Base-by-base conservation (phyloP, 228 moss, liverwort and hornwort genomes). In the Sphagnum magellanicum region DNA sequence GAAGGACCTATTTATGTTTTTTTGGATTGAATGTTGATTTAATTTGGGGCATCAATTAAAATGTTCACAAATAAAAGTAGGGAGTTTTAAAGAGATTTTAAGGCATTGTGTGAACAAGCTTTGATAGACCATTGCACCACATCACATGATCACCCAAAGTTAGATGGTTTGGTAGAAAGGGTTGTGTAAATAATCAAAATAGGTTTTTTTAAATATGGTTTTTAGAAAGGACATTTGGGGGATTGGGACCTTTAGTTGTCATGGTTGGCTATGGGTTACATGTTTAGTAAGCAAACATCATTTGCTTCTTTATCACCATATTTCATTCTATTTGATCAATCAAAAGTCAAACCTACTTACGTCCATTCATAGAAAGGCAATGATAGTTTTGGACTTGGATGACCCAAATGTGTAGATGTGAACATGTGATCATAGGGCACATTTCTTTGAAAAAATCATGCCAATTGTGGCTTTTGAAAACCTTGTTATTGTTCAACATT, bases 131-230 rank as follows among this genome's bases (percentile, higher is more conserved):
- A 73, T 50, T 4, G 55, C 5, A 65, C 47, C 6, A 73, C 55
- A 5, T 66, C 66, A 3, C 5, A 32, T 1, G 73, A 73, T 12
- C 66, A 66, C 10, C 73, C 53, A 10, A 11, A 73, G 48, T 57
- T 48, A 6, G 55, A 73, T 73, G 66, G 46, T 47, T 50, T 66
- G 6, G 65, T 55, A 9, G 53, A 58, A n/a, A 32, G 58, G 10
- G 57, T 73, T 47, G 73, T 66, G 4, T 16, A 72, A 52, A 72
- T 52, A 16, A 46, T 72, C 50, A 72, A 72, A 11, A 64, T 48
- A 50, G 57, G 4, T 16, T 66, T 64, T 2, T 51, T 10, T 0
- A 72, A 72, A 12, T 72, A 5, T 47, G n/a, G 3, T 32, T 65
- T 72, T 51, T 32, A 64, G 15, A 16, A 8, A 5, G 58, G 69